Conservation (phyloP, 352 stramenopile genomes). For the Phytophthora sp. region DNA sequence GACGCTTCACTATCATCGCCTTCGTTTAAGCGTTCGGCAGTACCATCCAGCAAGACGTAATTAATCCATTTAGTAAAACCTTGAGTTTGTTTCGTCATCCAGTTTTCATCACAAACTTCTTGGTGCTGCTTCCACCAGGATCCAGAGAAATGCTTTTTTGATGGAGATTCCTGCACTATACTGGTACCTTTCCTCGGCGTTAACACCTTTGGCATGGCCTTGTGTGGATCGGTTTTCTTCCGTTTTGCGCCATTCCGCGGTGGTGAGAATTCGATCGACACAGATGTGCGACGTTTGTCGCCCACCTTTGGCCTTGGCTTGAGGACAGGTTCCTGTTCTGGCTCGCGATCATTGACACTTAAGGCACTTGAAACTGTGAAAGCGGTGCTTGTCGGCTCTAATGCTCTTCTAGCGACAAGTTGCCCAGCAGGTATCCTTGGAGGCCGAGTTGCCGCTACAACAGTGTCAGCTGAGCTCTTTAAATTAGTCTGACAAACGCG, state of each 20-base stretch:
- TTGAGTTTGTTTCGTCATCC: slow-evolving; percentile 82
- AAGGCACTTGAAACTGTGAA: slow-evolving; percentile 12
- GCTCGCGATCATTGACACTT: slow-evolving; percentile 7
- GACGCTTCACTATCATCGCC: slow-evolving; percentile 11
- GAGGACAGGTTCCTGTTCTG: slow-evolving; percentile 18
- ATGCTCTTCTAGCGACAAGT: not conserved
- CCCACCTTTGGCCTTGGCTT: slow-evolving; percentile 18
- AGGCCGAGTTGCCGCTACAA: slow-evolving; percentile 2
- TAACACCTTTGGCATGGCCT: slow-evolving; percentile 4
- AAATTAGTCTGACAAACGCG: slow-evolving; percentile 6
- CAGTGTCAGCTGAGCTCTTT: not conserved
- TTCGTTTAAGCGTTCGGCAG: slow-evolving; percentile 38
- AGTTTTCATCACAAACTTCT: slow-evolving; percentile 74
- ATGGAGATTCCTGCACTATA: not conserved
- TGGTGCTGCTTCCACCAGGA: slow-evolving; percentile 83
- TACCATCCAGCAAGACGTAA: slow-evolving; percentile 77
- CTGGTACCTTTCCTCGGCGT: slow-evolving; percentile 12
- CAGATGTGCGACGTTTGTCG: slow-evolving; percentile 40
- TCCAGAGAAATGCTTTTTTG: slow-evolving; percentile 36
- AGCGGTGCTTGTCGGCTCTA: not conserved
- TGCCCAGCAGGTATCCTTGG: slow-evolving; percentile 10
- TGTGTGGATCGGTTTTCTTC: slow-evolving; percentile 26
- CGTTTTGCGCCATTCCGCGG: slow-evolving; percentile 34
- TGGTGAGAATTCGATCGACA: slow-evolving; percentile 54
- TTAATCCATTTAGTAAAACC: slow-evolving; percentile 90